These are phyloP conservation scores for Eucalyptus cladocalyx DNA, from an alignment of 345 rosid genomes.

Conservation along the genomic window DNA sequence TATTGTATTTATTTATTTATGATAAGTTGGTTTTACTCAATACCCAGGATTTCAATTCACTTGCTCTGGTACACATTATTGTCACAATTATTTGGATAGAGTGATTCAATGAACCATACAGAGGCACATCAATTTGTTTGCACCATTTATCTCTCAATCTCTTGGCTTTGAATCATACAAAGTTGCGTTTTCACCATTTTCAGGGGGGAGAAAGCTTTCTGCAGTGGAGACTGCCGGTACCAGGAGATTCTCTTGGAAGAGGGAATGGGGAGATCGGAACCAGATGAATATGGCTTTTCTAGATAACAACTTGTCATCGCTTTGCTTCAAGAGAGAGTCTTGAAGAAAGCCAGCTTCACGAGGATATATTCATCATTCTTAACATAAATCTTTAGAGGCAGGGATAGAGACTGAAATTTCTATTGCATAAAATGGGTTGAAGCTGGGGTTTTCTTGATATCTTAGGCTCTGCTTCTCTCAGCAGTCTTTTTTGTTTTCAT, in stretches of 20 bases:
- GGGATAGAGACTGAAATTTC: neutral
- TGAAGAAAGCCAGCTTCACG: neutral
- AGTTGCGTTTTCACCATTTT: neutral
- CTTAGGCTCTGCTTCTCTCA: neutral
- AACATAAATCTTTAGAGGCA: neutral
- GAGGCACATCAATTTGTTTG: neutral
- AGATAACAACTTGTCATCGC: neutral
- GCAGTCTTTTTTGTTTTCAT: neutral
- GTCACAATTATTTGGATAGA: constrained; percentile 10
- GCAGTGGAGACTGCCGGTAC: constrained; percentile 77
- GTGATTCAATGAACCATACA: neutral
- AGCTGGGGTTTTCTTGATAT: neutral
- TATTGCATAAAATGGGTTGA: neutral
- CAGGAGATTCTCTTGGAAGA: constrained; percentile 55
- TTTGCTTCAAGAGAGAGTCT: neutral
- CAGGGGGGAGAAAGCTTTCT: constrained; percentile 90
- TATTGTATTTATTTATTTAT: neutral
- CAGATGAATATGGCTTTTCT: neutral
- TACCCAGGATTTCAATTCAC: neutral
- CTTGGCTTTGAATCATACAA: neutral
- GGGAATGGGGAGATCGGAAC: neutral
- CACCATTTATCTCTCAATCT: neutral
- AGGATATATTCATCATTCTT: neutral
- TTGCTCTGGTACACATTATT: constrained; percentile 41
- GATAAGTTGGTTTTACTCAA: neutral